A percentile compares a stretch with the other conserved stretches of the same genome.
Conservation (phyloP, 1,284 basidiomycete species). For the Marasmius sp. region DNA sequence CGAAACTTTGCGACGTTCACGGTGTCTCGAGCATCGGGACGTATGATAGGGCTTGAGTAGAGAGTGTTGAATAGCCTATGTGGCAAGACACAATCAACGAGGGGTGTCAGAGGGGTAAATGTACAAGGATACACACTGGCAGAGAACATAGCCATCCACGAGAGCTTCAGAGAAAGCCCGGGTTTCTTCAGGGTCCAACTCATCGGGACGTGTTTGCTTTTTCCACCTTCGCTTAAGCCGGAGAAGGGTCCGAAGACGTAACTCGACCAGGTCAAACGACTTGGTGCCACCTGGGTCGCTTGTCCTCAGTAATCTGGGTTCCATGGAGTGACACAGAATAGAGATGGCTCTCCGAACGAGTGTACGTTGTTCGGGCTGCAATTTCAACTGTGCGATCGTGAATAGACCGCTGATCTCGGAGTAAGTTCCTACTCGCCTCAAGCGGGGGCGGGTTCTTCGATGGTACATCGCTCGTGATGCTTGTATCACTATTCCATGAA, state of each 20-base stretch:
- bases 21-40: conserved; percentile 3
- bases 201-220: not conserved
- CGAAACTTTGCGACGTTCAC: conserved; percentile 11
- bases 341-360: conserved; percentile 17
- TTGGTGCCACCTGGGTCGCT: conserved; percentile 23
- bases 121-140: conserved; percentile 8
- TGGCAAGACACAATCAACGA: not conserved
- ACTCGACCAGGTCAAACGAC: conserved; percentile 20
- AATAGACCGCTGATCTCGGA: not conserved
- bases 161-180: conserved; percentile 7
- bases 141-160: conserved; percentile 12
- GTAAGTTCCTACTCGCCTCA: not conserved
- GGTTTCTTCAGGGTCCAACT: conserved; percentile 3
- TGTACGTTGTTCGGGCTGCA: conserved; percentile 9
- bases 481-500: not conserved
- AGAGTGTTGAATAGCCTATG: conserved; percentile 2
- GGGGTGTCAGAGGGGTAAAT: not conserved
- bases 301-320: conserved; percentile 19
- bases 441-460: not conserved
- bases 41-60: conserved; percentile 5
- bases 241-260: conserved; percentile 17
- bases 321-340: conserved; percentile 18
- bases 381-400: not conserved
- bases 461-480: not conserved
- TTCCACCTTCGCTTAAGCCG: conserved; percentile 10